phyloP scores from a whole-genome alignment of 768 basidiomycete genomes.

The Pulveroboletus frians region DNA sequence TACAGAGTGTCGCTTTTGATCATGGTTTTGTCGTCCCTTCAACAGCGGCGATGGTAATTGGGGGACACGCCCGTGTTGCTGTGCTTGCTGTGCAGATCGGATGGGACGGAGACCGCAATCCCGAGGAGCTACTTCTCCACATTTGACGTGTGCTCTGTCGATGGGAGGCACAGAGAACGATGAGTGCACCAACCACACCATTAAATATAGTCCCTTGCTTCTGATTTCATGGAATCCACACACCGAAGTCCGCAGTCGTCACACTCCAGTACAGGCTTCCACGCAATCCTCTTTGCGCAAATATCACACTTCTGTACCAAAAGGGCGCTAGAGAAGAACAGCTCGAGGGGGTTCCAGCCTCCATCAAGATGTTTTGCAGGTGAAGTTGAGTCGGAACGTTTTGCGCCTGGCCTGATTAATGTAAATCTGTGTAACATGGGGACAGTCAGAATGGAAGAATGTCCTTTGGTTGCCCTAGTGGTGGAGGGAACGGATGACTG shows the following conservation, averaged over 20 bases:
- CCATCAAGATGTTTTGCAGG: slow-evolving; percentile 29
- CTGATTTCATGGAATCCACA: slow-evolving; percentile 17
- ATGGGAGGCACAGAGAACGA: slow-evolving; percentile 11
- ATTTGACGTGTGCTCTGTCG: slow-evolving; percentile 76
- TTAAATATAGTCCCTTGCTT: slow-evolving; percentile 15
- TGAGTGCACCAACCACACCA: slow-evolving; percentile 4
- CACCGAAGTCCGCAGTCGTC: slow-evolving; percentile 83
- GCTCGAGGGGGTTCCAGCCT: slow-evolving; percentile 72
- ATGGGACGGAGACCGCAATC: slow-evolving; percentile 65
- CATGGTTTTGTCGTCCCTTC: slow-evolving; percentile 25
- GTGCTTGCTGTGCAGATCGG: slow-evolving; percentile 22
- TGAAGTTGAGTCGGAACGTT: slow-evolving; percentile 38
- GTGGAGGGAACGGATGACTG: slow-evolving; percentile 43
- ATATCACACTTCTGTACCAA: slow-evolving; percentile 76
- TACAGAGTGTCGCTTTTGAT: slow-evolving; percentile 25
- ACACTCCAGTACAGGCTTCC: slow-evolving; percentile 82
- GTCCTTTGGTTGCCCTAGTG: slow-evolving; percentile 71
- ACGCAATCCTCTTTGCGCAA: slow-evolving; percentile 76
- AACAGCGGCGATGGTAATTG: slow-evolving; percentile 22
- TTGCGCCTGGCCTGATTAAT: slow-evolving; percentile 72
- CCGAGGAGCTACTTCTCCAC: slow-evolving; percentile 74
- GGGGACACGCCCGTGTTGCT: slow-evolving; percentile 23
- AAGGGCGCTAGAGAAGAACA: slow-evolving; percentile 71
- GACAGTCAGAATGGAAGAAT: slow-evolving; percentile 57
- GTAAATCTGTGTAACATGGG: slow-evolving; percentile 81